Conservation (phyloP, 2,329 filamentous ascomycete species). For the Pestalotiopsis sp. region DNA sequence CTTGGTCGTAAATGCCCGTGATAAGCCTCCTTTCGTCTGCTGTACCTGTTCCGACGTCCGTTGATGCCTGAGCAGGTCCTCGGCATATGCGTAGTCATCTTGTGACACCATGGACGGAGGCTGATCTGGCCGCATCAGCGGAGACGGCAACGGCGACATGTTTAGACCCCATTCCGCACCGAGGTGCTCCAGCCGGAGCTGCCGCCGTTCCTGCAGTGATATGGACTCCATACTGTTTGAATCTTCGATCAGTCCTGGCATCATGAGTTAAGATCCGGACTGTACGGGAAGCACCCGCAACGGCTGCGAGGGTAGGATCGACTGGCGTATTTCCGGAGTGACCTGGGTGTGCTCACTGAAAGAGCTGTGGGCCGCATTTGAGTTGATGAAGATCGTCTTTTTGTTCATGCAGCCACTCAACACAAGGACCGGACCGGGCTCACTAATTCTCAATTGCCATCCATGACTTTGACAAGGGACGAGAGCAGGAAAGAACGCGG, state of each 20-base stretch:
- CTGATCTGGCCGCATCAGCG: constrained; percentile 43
- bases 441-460: neutral
- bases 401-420: neutral
- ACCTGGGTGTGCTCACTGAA: neutral
- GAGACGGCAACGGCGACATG: constrained; percentile 38
- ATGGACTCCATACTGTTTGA: constrained; percentile 24
- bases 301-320: neutral
- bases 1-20: constrained; percentile 48
- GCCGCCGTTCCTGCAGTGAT: constrained; percentile 38
- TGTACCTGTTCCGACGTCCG: constrained; percentile 34
- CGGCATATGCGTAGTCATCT: constrained; percentile 54
- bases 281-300: neutral
- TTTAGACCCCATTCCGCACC: constrained; percentile 53
- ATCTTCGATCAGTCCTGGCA: constrained; percentile 17
- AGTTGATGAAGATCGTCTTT: neutral
- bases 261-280: constrained; percentile 2
- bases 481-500: neutral
- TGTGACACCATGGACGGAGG: constrained; percentile 46
- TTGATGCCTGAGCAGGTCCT: constrained; percentile 54
- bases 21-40: constrained; percentile 42
- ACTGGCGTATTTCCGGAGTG: neutral
- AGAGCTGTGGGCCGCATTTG: constrained; percentile 7
- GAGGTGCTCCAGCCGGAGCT: constrained; percentile 51
- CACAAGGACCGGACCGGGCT: neutral
- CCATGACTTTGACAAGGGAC: neutral